A percentile compares a stretch with the other conserved stretches of the same genome.
Evolutionary conservation across 2,329 filamentous ascomycete species (phyloP).

Genomic region (Claviceps humidiphila): DNA sequence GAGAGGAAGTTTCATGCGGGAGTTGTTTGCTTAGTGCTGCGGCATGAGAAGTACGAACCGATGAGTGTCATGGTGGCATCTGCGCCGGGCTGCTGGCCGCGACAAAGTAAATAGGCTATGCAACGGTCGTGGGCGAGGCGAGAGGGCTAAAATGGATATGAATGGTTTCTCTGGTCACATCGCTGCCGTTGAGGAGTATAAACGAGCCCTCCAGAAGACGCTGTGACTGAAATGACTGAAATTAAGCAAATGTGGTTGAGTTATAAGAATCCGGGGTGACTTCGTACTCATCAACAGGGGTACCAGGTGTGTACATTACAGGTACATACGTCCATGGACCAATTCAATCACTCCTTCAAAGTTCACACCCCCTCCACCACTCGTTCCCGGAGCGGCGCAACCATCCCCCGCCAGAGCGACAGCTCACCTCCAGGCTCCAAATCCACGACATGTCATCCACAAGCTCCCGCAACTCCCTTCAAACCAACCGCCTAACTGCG

Average conservation of each 20-base stretch:
- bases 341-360: background rate
- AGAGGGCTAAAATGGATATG: too few relatives aligned
- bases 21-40: background rate
- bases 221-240: too few relatives aligned
- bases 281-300: too few relatives aligned
- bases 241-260: too few relatives aligned
- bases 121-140: too few relatives aligned
- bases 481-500: background rate
- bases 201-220: too few relatives aligned
- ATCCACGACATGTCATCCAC: background rate
- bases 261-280: too few relatives aligned
- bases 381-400: constrained; percentile 20
- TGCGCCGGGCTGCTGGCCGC: background rate
- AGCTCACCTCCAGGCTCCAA: background rate
- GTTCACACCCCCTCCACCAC: background rate
- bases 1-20: background rate
- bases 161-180: too few relatives aligned
- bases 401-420: constrained; percentile 13
- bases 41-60: constrained; percentile 6
- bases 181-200: too few relatives aligned
- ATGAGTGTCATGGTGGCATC: constrained; percentile 11
- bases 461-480: constrained; percentile 1
- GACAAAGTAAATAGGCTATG: too few relatives aligned
- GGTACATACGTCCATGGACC: background rate
- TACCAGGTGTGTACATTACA: too few relatives aligned